Base-by-base conservation (phyloP, 179 eudicot species). In the Silene noctiflora region DNA sequence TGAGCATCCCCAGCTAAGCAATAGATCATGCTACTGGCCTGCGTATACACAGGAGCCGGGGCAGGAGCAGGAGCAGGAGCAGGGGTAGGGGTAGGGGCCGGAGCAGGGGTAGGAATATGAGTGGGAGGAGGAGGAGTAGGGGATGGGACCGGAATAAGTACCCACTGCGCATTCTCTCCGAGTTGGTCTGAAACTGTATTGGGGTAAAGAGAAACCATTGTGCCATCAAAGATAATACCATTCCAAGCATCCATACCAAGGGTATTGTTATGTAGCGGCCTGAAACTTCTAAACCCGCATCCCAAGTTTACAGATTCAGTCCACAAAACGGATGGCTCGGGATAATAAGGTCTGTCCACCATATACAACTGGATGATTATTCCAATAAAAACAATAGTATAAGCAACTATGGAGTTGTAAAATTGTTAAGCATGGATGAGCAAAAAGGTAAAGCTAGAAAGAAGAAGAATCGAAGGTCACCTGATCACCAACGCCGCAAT, bases 111-210 rank as follows among this genome's bases (percentile, higher is more conserved):
- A 10, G 31, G 67, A 4, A 16, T 13, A 8, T 17, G 67, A 10
- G 67, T 6, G 1, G 67, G 67, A 0, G 67, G 1, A 11, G 67
- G 67, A 3, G 35, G 42, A 1, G 68, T 8, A 27, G 68, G 39
- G 19, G 1, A 8, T 7, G 65, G 16, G 65, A 67, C 48, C 0
- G 70, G 70, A 46, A 67, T 25, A 44, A 35, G 70, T 67, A 33
- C 35, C 70, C 70, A 67, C 10, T 35, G 70, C 10, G 48, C 70
- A 66, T 66, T 66, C 24, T 66, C 70, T 33, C 70, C 70, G n/a
- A 66, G 6, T 31, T 11, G 4, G 48, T 33, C 0, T 0, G 24
- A n/a, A 35, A 33, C 10, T n/a, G 70, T 33, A 31, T 20, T 66
- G 7, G 46, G 24, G 12, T 67, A 67, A 33, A 67, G 8, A 1